Percentiles rank a stretch among this genome's conserved stretches.
Conservation (phyloP, 345 rosid genomes). For the Punica granatum region DNA sequence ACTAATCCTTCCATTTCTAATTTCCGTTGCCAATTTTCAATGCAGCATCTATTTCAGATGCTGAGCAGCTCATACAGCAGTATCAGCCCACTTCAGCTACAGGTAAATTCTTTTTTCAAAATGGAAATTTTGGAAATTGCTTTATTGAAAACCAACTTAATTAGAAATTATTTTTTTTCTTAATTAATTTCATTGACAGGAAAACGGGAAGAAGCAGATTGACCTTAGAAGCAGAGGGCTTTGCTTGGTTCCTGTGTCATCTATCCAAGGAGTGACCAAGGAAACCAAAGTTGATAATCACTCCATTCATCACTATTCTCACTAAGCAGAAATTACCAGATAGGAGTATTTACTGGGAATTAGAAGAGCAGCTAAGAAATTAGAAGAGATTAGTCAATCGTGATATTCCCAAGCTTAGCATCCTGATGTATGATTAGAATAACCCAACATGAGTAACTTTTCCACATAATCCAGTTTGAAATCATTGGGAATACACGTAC, state of each 20-base stretch:
- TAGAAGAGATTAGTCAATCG: neutral
- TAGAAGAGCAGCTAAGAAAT: neutral
- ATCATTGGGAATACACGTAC: too few relatives aligned
- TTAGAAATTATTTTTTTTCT: neutral
- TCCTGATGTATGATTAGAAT: too few relatives aligned
- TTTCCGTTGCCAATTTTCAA: neutral
- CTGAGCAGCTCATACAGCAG: slow-evolving; percentile 26
- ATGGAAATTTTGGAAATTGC: neutral
- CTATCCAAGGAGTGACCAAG: slow-evolving; percentile 17
- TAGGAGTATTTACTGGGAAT: neutral
- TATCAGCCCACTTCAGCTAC: slow-evolving; percentile 17
- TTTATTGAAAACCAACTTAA: neutral
- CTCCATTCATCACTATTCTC: neutral
- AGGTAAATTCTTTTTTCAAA: slow-evolving; percentile 19
- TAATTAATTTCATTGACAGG: too few relatives aligned
- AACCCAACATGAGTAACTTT: neutral
- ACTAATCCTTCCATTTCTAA: neutral
- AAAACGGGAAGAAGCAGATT: slow-evolving; percentile 10
- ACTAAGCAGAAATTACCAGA: neutral
- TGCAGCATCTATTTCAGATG: slow-evolving; percentile 40
- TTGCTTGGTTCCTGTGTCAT: slow-evolving; percentile 47
- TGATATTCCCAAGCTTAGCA: neutral
- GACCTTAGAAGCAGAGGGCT: slow-evolving; percentile 44
- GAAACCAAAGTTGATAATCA: slow-evolving; percentile 9
- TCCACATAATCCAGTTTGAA: neutral